These are phyloP conservation scores for Neoboletus magnificus DNA, from an alignment of 768 basidiomycete species.

Conservation along the genomic window DNA sequence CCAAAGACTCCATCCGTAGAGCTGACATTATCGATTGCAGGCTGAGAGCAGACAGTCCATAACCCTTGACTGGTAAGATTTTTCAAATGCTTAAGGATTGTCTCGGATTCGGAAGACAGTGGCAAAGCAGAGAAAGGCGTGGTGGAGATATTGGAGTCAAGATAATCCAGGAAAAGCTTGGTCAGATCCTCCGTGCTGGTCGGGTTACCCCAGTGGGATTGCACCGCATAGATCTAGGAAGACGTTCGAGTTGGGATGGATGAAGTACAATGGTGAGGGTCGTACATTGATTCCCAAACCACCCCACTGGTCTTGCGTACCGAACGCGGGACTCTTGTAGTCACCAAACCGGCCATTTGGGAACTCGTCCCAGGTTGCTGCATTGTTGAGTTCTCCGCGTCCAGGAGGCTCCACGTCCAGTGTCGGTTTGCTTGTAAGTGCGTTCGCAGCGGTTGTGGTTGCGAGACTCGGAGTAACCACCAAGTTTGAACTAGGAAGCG, in stretches of 20 bases:
- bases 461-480: slow-evolving; percentile 66
- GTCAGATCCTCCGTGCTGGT: slow-evolving; percentile 66
- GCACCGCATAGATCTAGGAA: slow-evolving; percentile 54
- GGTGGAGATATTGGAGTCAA: slow-evolving; percentile 64
- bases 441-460: slow-evolving; percentile 55
- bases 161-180: slow-evolving; percentile 73
- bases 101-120: slow-evolving; percentile 75
- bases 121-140: slow-evolving; percentile 89
- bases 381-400: slow-evolving; percentile 72
- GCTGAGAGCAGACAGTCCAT: slow-evolving; percentile 98
- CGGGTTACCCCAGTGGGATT: slow-evolving; percentile 73
- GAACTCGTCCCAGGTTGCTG: slow-evolving; percentile 90
- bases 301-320: slow-evolving; percentile 76
- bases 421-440: slow-evolving; percentile 47
- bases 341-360: slow-evolving; percentile 99
- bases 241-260: neutral
- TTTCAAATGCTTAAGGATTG: slow-evolving; percentile 76
- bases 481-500: slow-evolving; percentile 34
- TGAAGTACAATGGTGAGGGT: neutral
- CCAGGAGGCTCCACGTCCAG: slow-evolving; percentile 54
- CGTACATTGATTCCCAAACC: slow-evolving; percentile 59
- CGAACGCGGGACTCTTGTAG: slow-evolving; percentile 95
- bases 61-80: slow-evolving; percentile 73
- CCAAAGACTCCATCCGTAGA: slow-evolving; percentile 81
- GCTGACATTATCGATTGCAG: slow-evolving; percentile 77